These are phyloP conservation scores for Colletotrichum salicis DNA, from an alignment of 2,329 filamentous ascomycete species.

Conservation along the genomic window DNA sequence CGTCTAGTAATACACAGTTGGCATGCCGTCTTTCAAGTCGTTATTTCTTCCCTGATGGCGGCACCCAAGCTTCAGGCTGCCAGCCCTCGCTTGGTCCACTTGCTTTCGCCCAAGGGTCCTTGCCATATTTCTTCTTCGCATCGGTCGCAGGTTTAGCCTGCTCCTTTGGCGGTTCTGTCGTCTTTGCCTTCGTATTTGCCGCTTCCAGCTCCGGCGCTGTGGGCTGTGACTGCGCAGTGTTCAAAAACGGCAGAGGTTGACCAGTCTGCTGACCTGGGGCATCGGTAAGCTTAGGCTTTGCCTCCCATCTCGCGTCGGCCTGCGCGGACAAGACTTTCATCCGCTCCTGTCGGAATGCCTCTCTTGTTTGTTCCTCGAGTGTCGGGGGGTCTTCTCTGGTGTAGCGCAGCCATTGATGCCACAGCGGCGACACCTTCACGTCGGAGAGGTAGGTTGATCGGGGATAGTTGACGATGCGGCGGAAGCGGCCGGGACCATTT, in stretches of 20 bases:
- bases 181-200: slow-evolving; percentile 17
- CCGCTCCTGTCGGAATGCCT: slow-evolving; percentile 62
- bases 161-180: slow-evolving; percentile 15
- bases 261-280: slow-evolving; percentile 43
- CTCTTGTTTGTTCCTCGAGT: slow-evolving; percentile 65
- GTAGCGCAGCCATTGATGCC: slow-evolving; percentile 77
- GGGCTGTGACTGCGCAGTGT: slow-evolving; percentile 33
- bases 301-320: slow-evolving; percentile 73
- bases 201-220: slow-evolving; percentile 30
- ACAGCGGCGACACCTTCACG: slow-evolving; percentile 68
- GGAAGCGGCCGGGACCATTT: slow-evolving; percentile 57
- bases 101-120: slow-evolving; percentile 69
- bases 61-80: slow-evolving; percentile 73
- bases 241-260: slow-evolving; percentile 44
- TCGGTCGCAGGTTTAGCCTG: background rate
- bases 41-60: slow-evolving; percentile 50
- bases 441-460: slow-evolving; percentile 63
- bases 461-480: slow-evolving; percentile 71
- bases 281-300: slow-evolving; percentile 63
- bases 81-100: slow-evolving; percentile 70
- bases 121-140: slow-evolving; percentile 35
- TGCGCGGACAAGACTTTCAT: slow-evolving; percentile 67
- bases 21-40: background rate
- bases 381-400: slow-evolving; percentile 65
- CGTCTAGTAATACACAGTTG: slow-evolving; percentile 25